These are phyloP conservation scores for Colletotrichum plurivorum DNA, from an alignment of 2,329 filamentous ascomycete genomes.

Conservation along the genomic window DNA sequence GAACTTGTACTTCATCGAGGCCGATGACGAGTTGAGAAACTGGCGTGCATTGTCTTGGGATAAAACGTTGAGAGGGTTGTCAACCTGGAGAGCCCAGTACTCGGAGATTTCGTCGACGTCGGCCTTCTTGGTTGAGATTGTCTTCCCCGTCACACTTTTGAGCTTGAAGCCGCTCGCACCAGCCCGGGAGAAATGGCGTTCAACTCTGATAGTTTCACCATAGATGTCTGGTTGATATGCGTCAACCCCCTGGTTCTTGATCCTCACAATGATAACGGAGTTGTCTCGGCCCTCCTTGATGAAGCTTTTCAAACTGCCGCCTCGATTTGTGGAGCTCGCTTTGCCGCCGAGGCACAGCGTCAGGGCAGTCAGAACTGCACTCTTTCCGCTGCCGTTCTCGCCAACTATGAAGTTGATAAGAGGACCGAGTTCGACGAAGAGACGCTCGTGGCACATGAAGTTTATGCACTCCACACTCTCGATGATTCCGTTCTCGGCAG, in stretches of 20 bases:
- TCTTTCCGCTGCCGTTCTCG: conserved; percentile 98
- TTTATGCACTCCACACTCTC: conserved; percentile 90
- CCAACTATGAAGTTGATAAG: conserved; percentile 98
- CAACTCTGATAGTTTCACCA: conserved; percentile 89
- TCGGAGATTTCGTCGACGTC: conserved; percentile 95
- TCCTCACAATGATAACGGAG: conserved; percentile 82
- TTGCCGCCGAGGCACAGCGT: conserved; percentile 96
- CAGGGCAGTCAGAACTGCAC: conserved; percentile 92
- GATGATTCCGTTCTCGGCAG: conserved; percentile 88
- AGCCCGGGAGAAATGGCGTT: conserved; percentile 84
- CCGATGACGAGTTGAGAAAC: conserved; percentile 88
- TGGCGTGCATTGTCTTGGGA: conserved; percentile 96
- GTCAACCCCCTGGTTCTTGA: conserved; percentile 91
- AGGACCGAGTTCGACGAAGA: conserved; percentile 89
- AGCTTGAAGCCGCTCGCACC: conserved; percentile 89
- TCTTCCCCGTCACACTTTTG: conserved; percentile 78
- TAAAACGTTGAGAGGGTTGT: conserved; percentile 95
- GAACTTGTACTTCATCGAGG: conserved; percentile 93
- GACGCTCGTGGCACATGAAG: conserved; percentile 94
- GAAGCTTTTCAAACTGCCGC: conserved; percentile 88
- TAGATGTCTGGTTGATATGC: conserved; percentile 88
- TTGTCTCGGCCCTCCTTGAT: conserved; percentile 90
- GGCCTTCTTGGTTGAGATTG: conserved; percentile 85
- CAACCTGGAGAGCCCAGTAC: conserved; percentile 92
- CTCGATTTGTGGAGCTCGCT: conserved; percentile 92